phyloP scores from a whole-genome alignment of 345 rosid genomes.

The Citropsis articulata region DNA sequence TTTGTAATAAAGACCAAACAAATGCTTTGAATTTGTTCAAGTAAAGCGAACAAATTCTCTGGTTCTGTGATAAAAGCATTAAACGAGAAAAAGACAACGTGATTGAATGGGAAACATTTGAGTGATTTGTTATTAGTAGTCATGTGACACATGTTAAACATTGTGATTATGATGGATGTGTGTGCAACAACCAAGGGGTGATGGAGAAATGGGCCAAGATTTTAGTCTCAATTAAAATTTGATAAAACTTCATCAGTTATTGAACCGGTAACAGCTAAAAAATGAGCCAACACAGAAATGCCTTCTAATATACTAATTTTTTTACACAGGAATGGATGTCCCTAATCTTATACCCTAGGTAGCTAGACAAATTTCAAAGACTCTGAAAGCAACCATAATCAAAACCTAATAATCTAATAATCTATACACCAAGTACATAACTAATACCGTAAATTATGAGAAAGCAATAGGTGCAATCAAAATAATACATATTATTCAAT shows the following conservation, averaged over 20 bases:
- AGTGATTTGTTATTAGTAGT: too few relatives aligned
- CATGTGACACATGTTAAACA: not conserved
- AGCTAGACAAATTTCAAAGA: not conserved
- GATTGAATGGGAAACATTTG: not conserved
- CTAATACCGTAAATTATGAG: not conserved
- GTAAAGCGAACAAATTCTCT: too few relatives aligned
- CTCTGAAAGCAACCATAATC: not conserved
- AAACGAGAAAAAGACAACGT: too few relatives aligned
- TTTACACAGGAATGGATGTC: slow-evolving; percentile 8
- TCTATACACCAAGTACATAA: not conserved
- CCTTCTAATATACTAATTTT: not conserved
- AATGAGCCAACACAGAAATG: not conserved
- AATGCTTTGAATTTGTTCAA: too few relatives aligned
- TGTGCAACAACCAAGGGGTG: not conserved
- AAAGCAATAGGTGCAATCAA: not conserved
- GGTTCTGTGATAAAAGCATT: too few relatives aligned
- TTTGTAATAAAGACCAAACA: too few relatives aligned
- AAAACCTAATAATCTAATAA: not conserved
- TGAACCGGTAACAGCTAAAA: not conserved
- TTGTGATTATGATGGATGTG: not conserved
- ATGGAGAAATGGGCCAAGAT: not conserved
- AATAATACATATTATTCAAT: slow-evolving; percentile 40
- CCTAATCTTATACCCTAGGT: not conserved
- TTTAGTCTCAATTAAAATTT: not conserved
- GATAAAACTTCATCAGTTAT: not conserved